Conservation (phyloP, 148 eudicot species). For the Vaccinium darrowii region DNA sequence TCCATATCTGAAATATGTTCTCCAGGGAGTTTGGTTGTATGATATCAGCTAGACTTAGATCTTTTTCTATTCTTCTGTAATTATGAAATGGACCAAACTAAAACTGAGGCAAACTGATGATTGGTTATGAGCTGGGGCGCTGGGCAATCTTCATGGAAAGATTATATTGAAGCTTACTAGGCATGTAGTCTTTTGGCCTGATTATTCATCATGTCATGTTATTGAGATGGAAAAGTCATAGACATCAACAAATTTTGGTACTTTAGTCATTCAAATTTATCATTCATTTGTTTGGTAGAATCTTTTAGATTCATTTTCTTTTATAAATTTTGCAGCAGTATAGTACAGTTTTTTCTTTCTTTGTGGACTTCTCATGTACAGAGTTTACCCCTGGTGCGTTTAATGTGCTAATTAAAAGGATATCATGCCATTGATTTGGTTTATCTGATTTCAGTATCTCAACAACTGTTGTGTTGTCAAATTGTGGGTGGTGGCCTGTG, state of each 20-base stretch:
- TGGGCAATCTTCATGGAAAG: background rate
- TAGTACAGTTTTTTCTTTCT: background rate
- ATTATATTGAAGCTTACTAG: background rate
- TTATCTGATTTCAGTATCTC: background rate
- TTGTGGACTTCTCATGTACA: background rate
- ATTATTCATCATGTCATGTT: constrained; percentile 1
- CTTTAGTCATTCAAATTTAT: constrained; percentile 1
- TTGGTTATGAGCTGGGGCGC: background rate
- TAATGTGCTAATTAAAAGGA: background rate
- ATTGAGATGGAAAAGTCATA: background rate
- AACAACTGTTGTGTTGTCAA: background rate
- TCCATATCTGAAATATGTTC: background rate
- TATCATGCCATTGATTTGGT: background rate
- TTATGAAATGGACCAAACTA: constrained; percentile 4
- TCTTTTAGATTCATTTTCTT: background rate
- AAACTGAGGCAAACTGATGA: background rate
- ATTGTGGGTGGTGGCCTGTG: background rate
- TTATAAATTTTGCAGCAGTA: background rate
- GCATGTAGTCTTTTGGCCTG: background rate
- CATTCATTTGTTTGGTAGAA: background rate
- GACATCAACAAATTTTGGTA: background rate
- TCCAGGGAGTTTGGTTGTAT: background rate
- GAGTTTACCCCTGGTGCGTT: background rate
- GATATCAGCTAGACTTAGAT: background rate
- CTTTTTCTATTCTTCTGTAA: background rate